phyloP scores from a whole-genome alignment of 225 moss, liverwort and hornwort genomes.

The Pleurozium schreberi region DNA sequence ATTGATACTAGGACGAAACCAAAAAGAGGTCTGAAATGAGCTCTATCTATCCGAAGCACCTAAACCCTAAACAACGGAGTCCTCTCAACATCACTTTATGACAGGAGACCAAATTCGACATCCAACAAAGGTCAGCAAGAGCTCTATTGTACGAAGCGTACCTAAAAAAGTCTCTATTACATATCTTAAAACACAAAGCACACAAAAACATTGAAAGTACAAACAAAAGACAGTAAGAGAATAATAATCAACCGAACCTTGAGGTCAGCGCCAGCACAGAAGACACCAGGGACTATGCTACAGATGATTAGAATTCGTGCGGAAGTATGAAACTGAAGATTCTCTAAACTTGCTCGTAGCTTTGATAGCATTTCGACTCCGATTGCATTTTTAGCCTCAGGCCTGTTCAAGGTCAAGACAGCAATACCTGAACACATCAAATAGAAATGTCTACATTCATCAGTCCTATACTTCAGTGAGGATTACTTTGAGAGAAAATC shows the following conservation, averaged over 20 bases:
- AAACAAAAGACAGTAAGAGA: background rate
- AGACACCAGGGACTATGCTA: slow-evolving; percentile 78
- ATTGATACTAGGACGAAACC: background rate
- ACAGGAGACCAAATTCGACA: background rate
- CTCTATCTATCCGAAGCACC: background rate
- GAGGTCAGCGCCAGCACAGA: slow-evolving; percentile 97
- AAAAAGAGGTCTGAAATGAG: background rate
- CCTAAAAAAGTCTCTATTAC: background rate
- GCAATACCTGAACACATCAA: slow-evolving; percentile 58
- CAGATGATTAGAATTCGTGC: slow-evolving; percentile 64
- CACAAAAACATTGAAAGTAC: background rate
- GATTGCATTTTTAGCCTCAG: slow-evolving; percentile 79
- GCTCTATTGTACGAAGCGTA: background rate
- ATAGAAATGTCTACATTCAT: background rate
- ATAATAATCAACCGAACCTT: slow-evolving; percentile 39
- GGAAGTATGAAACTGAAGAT: slow-evolving; percentile 59
- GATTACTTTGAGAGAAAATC: background rate
- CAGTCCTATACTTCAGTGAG: background rate
- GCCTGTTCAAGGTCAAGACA: slow-evolving; percentile 74
- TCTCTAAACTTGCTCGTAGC: slow-evolving; percentile 59
- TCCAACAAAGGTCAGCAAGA: background rate
- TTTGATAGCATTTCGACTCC: slow-evolving; percentile 88
- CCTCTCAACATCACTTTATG: background rate
- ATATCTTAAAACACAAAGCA: background rate
- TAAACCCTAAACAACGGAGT: background rate